phyloP scores from a whole-genome alignment of 805 yeast species.

The Myxozyma sirexii region DNA sequence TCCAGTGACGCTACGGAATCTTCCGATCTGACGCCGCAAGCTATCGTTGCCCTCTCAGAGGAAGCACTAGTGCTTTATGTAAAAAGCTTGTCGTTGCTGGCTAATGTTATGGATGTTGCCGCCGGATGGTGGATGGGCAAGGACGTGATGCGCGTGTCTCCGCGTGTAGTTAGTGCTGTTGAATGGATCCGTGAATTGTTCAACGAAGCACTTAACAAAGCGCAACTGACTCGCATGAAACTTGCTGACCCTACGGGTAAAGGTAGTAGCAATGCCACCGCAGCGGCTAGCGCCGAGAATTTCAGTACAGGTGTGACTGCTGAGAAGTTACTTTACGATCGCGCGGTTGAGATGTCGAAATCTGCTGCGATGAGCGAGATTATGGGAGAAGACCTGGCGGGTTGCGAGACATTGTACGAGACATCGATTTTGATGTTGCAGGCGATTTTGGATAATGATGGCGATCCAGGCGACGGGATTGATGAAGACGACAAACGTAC shows the following conservation, averaged over 20 bases:
- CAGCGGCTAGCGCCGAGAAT: background rate
- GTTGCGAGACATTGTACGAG: slow-evolving; percentile 86
- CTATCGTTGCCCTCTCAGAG: slow-evolving; percentile 59
- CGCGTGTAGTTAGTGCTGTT: slow-evolving; percentile 52
- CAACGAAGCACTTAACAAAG: slow-evolving; percentile 86
- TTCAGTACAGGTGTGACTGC: slow-evolving; percentile 49
- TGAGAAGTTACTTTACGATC: slow-evolving; percentile 73
- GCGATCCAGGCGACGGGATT: slow-evolving; percentile 55
- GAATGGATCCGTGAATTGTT: slow-evolving; percentile 91
- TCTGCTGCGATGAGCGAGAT: slow-evolving; percentile 89
- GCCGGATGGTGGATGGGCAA: slow-evolving; percentile 84
- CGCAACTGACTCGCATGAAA: slow-evolving; percentile 65
- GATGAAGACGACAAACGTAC: slow-evolving; percentile 74
- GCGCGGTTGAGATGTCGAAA: slow-evolving; percentile 91
- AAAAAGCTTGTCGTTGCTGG: slow-evolving; percentile 77
- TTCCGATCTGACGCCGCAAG: slow-evolving; percentile 40
- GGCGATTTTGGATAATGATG: slow-evolving; percentile 55
- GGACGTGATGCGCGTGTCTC: slow-evolving; percentile 39
- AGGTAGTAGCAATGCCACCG: background rate
- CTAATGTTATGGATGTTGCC: slow-evolving; percentile 83
- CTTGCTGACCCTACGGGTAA: slow-evolving; percentile 22
- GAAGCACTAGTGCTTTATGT: slow-evolving; percentile 87
- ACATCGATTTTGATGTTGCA: slow-evolving; percentile 96
- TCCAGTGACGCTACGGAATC: slow-evolving; percentile 18
- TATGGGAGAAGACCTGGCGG: slow-evolving; percentile 66